Percentiles rank a stretch among this genome's conserved stretches.
phyloP scores from a whole-genome alignment of 2,329 filamentous ascomycete genomes.

The Colletotrichum sp. region DNA sequence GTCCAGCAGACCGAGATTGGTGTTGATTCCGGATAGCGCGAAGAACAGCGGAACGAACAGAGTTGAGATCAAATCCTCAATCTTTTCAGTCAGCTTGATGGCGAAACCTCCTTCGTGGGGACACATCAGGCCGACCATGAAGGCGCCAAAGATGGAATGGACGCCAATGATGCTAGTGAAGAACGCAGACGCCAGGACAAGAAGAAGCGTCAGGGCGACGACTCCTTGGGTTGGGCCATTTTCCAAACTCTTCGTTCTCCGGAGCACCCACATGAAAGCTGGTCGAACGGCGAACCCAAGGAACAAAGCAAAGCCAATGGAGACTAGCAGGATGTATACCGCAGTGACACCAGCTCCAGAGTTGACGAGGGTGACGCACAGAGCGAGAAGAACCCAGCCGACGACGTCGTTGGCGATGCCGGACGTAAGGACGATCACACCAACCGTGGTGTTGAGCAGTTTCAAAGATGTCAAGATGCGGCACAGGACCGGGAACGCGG shows the following conservation, averaged over 20 bases:
- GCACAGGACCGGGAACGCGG: conserved; percentile 86
- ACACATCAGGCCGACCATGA: conserved; percentile 87
- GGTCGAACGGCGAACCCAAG: conserved; percentile 77
- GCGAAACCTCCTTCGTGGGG: conserved; percentile 90
- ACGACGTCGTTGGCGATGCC: conserved; percentile 87
- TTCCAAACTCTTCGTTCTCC: conserved; percentile 77
- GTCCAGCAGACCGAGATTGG: conserved; percentile 83
- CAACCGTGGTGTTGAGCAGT: conserved; percentile 80
- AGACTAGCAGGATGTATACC: conserved; percentile 81
- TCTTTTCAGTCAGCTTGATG: conserved; percentile 90
- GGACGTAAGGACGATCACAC: conserved; percentile 86
- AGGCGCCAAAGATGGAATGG: conserved; percentile 93
- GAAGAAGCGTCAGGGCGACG: conserved; percentile 80
- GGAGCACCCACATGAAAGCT: conserved; percentile 74
- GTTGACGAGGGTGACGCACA: conserved; percentile 93
- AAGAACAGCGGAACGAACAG: conserved; percentile 93
- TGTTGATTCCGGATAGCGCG: conserved; percentile 87
- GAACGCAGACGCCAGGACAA: conserved; percentile 81
- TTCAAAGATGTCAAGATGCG: conserved; percentile 93
- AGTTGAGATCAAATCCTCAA: conserved; percentile 86
- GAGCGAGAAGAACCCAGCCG: conserved; percentile 84
- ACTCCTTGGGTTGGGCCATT: conserved; percentile 88
- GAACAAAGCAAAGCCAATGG: conserved; percentile 78
- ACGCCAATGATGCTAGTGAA: conserved; percentile 91
- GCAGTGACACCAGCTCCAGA: conserved; percentile 82